Evolutionary conservation across 2,329 filamentous ascomycete species (phyloP).

Genomic region (Beauveria sp.): DNA sequence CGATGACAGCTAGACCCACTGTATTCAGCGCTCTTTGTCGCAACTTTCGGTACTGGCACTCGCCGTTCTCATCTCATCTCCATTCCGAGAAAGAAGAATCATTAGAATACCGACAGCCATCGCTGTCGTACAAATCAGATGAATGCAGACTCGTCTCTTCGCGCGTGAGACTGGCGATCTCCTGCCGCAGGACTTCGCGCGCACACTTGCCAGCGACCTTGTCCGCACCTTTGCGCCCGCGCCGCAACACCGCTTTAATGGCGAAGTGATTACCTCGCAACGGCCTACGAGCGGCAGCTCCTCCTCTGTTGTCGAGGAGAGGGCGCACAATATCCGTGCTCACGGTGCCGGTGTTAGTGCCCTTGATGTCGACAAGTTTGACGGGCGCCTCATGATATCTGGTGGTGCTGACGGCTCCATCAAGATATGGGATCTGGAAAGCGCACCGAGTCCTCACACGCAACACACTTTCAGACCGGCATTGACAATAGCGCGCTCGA

Average conservation of each 20-base stretch:
- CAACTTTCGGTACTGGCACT: background rate
- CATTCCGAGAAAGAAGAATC: background rate
- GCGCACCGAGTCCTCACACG: conserved; percentile 36
- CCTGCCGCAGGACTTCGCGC: conserved; percentile 54
- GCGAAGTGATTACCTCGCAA: conserved; percentile 24
- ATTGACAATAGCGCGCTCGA: conserved; percentile 40
- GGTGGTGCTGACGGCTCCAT: conserved; percentile 81
- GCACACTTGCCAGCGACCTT: conserved; percentile 57
- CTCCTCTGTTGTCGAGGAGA: conserved; percentile 18
- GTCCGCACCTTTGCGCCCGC: conserved; percentile 62
- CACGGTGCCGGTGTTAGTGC: conserved; percentile 75
- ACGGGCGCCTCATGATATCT: conserved; percentile 69
- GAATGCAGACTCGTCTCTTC: conserved; percentile 69
- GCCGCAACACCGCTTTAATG: conserved; percentile 63
- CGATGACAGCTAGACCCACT: background rate
- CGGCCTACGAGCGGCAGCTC: conserved; percentile 11
- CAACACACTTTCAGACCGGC: conserved; percentile 47
- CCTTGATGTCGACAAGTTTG: conserved; percentile 73
- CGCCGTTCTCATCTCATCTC: background rate
- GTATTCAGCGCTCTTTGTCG: background rate
- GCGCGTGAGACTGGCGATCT: conserved; percentile 67
- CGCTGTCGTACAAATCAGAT: conserved; percentile 21
- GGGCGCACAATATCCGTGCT: conserved; percentile 45
- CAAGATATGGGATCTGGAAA: conserved; percentile 80
- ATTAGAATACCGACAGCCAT: background rate